phyloP scores from a whole-genome alignment of 331 rosid genomes.

The Cydonia oblonga region DNA sequence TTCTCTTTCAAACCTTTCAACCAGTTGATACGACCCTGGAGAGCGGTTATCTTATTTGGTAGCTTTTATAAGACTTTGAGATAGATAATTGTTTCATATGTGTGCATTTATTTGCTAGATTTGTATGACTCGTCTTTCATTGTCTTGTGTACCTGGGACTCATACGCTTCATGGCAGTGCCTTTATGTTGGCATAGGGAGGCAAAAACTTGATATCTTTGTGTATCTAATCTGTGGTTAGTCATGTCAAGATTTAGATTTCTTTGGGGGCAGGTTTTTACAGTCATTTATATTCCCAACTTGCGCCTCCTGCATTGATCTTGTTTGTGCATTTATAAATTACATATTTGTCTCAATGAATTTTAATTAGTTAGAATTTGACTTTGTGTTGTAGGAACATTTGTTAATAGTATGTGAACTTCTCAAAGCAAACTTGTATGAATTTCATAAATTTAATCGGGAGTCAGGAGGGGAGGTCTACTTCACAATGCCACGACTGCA shows the following conservation, averaged over 20 bases:
- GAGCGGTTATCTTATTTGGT: neutral
- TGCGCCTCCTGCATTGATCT: neutral
- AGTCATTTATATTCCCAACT: neutral
- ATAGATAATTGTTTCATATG: neutral
- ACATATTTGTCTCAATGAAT: neutral
- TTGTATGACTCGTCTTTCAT: neutral
- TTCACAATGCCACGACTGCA: slow-evolving; percentile 99
- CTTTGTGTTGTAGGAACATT: slow-evolving; percentile 63
- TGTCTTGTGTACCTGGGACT: neutral
- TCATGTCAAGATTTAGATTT: neutral
- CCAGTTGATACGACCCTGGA: no score
- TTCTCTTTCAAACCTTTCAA: no score
- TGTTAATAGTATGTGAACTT: slow-evolving; percentile 92
- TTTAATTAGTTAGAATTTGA: neutral
- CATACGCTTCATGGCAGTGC: neutral
- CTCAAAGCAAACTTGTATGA: slow-evolving; percentile 95
- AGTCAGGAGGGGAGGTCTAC: slow-evolving; percentile 98
- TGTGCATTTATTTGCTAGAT: neutral
- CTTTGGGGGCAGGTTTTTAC: neutral
- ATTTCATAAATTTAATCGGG: slow-evolving; percentile 93
- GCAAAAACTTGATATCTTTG: neutral
- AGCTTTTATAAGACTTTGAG: neutral
- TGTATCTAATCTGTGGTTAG: neutral
- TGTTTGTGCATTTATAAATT: neutral
- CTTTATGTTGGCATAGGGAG: neutral